A percentile compares a stretch with the other conserved stretches of the same genome.
phyloP scores from a whole-genome alignment of 2,329 filamentous ascomycete species.

The Seiridium unicorne region DNA sequence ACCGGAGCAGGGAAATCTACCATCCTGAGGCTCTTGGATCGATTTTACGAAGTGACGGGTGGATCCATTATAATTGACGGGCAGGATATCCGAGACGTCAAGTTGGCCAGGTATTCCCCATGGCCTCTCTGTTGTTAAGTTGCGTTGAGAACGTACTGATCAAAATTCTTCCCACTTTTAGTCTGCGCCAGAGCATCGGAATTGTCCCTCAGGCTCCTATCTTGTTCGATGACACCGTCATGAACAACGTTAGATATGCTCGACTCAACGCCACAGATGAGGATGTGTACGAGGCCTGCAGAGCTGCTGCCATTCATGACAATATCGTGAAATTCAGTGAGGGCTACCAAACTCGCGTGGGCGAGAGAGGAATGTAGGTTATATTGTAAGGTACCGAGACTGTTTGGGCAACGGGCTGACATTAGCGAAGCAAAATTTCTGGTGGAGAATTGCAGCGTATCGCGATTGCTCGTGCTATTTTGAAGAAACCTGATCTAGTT shows the following conservation, averaged over 20 bases:
- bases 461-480: conserved; percentile 68
- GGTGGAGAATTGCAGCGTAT: conserved; percentile 67
- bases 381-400: background rate
- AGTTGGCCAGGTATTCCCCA: conserved; percentile 29
- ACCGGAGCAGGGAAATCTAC: conserved; percentile 56
- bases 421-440: conserved; percentile 52
- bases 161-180: conserved; percentile 14
- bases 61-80: conserved; percentile 46
- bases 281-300: conserved; percentile 50
- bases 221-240: conserved; percentile 52
- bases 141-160: background rate
- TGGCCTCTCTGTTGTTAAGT: too few relatives aligned
- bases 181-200: conserved; percentile 39
- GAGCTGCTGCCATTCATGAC: conserved; percentile 53
- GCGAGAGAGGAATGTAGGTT: conserved; percentile 48
- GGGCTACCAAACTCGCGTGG: conserved; percentile 51
- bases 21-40: conserved; percentile 46
- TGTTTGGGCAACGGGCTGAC: conserved; percentile 11
- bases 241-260: conserved; percentile 55
- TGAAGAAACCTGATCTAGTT: conserved; percentile 73
- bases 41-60: conserved; percentile 47
- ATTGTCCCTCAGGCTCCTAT: conserved; percentile 45
- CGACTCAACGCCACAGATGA: conserved; percentile 45
- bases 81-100: conserved; percentile 41
- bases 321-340: conserved; percentile 52